phyloP scores from a whole-genome alignment of 2,329 filamentous ascomycete species.

The Graphiopsis chlorocephala region DNA sequence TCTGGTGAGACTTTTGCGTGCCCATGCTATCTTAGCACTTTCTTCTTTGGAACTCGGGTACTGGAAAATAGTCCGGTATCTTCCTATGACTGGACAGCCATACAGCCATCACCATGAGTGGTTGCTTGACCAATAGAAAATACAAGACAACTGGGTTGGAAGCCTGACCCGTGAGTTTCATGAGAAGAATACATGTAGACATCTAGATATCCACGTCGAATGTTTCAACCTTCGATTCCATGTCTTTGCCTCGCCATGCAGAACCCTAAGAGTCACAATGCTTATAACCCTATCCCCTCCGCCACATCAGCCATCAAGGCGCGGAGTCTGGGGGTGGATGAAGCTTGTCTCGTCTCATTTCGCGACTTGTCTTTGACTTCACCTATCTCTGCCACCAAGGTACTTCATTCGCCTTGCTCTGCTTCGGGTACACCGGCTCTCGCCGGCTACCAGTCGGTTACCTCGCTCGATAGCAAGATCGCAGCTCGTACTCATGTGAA shows the following conservation, averaged over 20 bases:
- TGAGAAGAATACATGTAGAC: no score
- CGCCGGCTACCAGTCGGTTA: not conserved
- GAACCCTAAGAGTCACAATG: not conserved
- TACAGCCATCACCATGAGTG: not conserved
- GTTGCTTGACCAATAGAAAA: not conserved
- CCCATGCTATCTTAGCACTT: not conserved
- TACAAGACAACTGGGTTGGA: no score
- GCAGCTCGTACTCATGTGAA: not conserved
- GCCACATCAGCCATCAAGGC: not conserved
- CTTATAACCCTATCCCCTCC: not conserved
- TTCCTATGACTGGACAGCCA: not conserved
- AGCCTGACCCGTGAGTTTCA: not conserved
- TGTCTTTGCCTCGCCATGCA: not conserved
- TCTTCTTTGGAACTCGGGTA: no score
- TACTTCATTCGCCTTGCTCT: not conserved
- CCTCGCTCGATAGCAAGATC: not conserved
- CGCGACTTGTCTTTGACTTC: not conserved
- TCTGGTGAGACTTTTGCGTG: not conserved
- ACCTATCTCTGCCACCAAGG: not conserved
- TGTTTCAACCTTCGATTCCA: no score
- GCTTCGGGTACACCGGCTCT: not conserved
- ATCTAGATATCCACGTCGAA: no score
- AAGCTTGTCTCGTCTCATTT: not conserved
- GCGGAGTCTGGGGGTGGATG: not conserved
- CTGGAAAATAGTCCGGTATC: no score